Evolutionary conservation across 352 stramenopile species (phyloP).

Genomic region (Pythium inflatum): DNA sequence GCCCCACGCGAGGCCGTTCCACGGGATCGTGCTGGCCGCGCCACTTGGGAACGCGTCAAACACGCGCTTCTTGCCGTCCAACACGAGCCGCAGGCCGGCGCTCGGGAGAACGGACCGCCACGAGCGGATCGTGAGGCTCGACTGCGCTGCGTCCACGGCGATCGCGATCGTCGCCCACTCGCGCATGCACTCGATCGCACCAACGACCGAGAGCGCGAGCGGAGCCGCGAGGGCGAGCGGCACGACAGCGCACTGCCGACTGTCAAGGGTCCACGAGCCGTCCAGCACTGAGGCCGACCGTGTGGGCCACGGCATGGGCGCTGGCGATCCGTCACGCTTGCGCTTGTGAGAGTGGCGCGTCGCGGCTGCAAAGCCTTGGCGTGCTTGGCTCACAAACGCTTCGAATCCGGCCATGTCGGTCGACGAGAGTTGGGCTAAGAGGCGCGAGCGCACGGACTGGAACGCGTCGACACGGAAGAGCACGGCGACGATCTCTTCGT

Average conservation of each 20-base stretch:
- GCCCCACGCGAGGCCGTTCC: constrained; percentile 41
- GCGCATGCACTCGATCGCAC: constrained; percentile 27
- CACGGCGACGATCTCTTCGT: constrained; percentile 22
- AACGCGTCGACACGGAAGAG: constrained; percentile 26
- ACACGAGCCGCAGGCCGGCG: constrained; percentile 38
- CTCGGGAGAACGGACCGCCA: constrained; percentile 1
- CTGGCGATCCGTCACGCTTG: constrained; percentile 1
- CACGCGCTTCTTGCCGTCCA: constrained; percentile 45
- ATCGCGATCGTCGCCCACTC: constrained; percentile 27
- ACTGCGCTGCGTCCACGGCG: constrained; percentile 19
- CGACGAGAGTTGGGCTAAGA: constrained; percentile 23
- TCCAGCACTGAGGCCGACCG: background rate
- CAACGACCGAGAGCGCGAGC: constrained; percentile 13
- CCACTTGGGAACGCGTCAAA: constrained; percentile 55
- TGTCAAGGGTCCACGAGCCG: constrained; percentile 22
- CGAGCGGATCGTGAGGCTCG: constrained; percentile 1
- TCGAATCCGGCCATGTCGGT: constrained; percentile 17
- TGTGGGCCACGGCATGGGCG: background rate
- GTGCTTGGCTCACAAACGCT: constrained; percentile 19
- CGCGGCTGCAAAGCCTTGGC: constrained; percentile 1
- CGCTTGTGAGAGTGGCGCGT: constrained; percentile 8
- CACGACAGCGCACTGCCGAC: constrained; percentile 8
- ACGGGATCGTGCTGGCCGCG: constrained; percentile 40
- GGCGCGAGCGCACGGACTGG: background rate
- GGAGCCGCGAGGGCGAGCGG: background rate